phyloP scores from a whole-genome alignment of 1,284 basidiomycete species.

The Pterulicium gracile region DNA sequence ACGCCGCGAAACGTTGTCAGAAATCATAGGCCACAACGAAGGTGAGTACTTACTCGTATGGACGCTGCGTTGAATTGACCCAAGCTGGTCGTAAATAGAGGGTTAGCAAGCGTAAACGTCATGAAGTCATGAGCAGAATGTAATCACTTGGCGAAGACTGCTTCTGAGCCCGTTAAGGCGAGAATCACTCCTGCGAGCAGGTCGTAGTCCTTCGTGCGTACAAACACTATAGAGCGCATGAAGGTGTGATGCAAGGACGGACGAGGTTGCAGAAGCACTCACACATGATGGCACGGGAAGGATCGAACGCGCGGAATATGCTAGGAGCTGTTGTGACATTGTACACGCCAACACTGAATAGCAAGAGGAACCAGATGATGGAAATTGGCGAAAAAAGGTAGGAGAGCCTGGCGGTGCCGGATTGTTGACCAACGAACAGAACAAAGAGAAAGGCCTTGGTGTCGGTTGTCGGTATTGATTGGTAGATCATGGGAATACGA shows the following conservation, averaged over 20 bases:
- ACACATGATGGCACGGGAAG: constrained; percentile 53
- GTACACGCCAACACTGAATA: constrained; percentile 42
- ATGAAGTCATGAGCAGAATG: constrained; percentile 7
- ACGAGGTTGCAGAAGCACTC: constrained; percentile 13
- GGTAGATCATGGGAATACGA: too few species aligned
- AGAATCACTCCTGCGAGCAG: constrained; percentile 54
- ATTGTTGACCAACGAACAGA: constrained; percentile 46
- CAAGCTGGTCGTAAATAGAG: constrained; percentile 31
- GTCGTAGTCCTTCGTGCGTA: constrained; percentile 51
- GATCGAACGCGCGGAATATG: constrained; percentile 58
- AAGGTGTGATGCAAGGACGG: background rate
- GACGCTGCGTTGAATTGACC: constrained; percentile 53
- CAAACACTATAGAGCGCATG: too few species aligned
- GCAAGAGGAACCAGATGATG: constrained; percentile 43
- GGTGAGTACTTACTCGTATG: constrained; percentile 27
- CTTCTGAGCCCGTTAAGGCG: constrained; percentile 57
- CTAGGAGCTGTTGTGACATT: constrained; percentile 46
- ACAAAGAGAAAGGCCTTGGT: constrained; percentile 41
- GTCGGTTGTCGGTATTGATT: too few species aligned
- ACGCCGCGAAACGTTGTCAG: too few species aligned
- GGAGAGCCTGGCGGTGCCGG: constrained; percentile 44
- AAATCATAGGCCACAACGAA: too few species aligned
- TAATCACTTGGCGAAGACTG: constrained; percentile 57
- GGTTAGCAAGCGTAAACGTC: background rate
- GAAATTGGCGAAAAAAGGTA: constrained; percentile 45